phyloP scores from a whole-genome alignment of 768 basidiomycete species.

The Serendipita sp. region DNA sequence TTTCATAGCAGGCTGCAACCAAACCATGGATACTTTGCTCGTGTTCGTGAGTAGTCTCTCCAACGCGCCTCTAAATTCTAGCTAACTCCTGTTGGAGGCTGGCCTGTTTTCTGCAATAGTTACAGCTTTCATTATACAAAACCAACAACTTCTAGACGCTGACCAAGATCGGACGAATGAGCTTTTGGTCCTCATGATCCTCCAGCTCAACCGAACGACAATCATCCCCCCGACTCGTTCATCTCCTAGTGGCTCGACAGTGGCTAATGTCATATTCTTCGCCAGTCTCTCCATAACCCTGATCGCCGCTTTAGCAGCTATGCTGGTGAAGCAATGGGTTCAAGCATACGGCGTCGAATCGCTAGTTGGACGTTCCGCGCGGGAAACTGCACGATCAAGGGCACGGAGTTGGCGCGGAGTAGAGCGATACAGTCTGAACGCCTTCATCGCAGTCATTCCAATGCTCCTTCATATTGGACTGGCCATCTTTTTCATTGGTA shows the following conservation, averaged over 20 bases:
- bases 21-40: too few relatives aligned
- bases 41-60: too few relatives aligned
- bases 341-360: background rate
- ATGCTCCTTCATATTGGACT: slow-evolving; percentile 5
- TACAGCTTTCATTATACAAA: slow-evolving; percentile 1
- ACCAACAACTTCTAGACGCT: background rate
- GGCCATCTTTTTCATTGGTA: background rate
- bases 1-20: too few relatives aligned
- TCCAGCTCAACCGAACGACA: background rate
- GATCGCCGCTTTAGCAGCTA: background rate
- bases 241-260: background rate
- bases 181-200: background rate
- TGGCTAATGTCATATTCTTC: background rate
- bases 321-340: slow-evolving; percentile 6
- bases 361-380: background rate
- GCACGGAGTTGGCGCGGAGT: too few relatives aligned
- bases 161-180: background rate
- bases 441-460: background rate
- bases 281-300: background rate
- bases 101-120: slow-evolving; percentile 5
- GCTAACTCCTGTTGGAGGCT: background rate
- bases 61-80: too few relatives aligned
- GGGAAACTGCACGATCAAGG: background rate
- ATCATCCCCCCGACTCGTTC: background rate
- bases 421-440: background rate